These are phyloP conservation scores for Acer campestre DNA, from an alignment of 345 rosid genomes.

Conservation along the genomic window DNA sequence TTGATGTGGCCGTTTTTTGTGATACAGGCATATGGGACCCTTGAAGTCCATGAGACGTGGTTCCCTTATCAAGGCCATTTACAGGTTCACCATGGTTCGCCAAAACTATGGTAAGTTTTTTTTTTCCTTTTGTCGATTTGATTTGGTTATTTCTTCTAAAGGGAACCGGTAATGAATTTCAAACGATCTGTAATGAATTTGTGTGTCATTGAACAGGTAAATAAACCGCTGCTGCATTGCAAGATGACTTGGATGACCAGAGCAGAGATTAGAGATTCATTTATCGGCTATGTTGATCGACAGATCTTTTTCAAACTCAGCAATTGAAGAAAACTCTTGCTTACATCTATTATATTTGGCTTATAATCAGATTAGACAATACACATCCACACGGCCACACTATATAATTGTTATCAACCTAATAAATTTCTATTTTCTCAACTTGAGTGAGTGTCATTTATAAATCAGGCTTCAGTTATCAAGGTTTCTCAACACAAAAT, in stretches of 20 bases:
- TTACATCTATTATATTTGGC: not conserved
- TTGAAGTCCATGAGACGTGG: constrained; percentile 69
- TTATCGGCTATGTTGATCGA: not conserved
- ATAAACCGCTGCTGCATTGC: constrained; percentile 13
- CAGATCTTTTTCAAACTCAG: not conserved
- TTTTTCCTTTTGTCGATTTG: not conserved
- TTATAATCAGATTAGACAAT: not conserved
- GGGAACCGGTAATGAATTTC: not conserved
- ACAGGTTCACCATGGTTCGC: constrained; percentile 69
- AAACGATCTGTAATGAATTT: not conserved
- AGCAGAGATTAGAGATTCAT: not conserved
- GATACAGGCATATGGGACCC: constrained; percentile 80
- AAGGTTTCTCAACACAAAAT: not conserved
- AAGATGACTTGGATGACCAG: not conserved
- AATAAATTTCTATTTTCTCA: too few relatives aligned
- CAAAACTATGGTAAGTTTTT: constrained; percentile 77
- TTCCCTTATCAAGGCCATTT: constrained; percentile 67
- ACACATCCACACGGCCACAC: not conserved
- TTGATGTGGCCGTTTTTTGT: constrained; percentile 17
- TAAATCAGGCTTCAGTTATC: too few relatives aligned
- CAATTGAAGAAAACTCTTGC: not conserved
- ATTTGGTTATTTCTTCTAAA: not conserved
- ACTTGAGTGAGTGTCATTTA: too few relatives aligned
- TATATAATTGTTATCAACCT: not conserved
- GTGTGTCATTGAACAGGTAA: constrained; percentile 22